Evolutionary conservation across 495 filamentous ascomycete species (phyloP).

Genomic region (Filosporella fistucella): DNA sequence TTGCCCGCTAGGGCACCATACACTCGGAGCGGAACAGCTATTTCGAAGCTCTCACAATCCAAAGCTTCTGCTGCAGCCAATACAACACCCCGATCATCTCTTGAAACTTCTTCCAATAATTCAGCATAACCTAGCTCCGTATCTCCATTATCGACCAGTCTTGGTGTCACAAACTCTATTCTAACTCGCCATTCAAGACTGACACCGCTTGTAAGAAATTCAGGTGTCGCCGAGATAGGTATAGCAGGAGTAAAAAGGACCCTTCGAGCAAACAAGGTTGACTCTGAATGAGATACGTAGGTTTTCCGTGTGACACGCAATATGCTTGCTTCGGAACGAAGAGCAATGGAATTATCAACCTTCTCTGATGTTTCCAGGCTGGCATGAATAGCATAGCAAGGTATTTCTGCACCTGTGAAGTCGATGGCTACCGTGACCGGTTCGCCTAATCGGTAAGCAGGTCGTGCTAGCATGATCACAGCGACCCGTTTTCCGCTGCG

Average conservation of each 20-base stretch:
- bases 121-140: conserved; percentile 13
- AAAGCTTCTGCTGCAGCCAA: conserved; percentile 71
- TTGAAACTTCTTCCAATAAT: conserved; percentile 55
- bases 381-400: conserved; percentile 74
- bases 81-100: conserved; percentile 68
- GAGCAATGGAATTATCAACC: conserved; percentile 69
- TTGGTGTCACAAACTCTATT: conserved; percentile 81
- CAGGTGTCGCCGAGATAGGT: conserved; percentile 74
- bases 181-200: conserved; percentile 80
- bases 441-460: conserved; percentile 88
- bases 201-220: conserved; percentile 84
- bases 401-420: conserved; percentile 66
- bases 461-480: conserved; percentile 81
- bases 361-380: conserved; percentile 76
- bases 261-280: conserved; percentile 72
- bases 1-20: conserved; percentile 63
- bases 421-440: conserved; percentile 77
- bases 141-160: conserved; percentile 25
- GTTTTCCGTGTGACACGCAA: conserved; percentile 78
- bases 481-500: conserved; percentile 82
- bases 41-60: conserved; percentile 84
- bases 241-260: conserved; percentile 77
- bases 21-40: conserved; percentile 75
- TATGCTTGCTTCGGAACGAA: conserved; percentile 81
- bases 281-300: conserved; percentile 70